These are phyloP conservation scores for Acarospora socialis DNA, from an alignment of 2,329 filamentous ascomycete genomes.

Conservation along the genomic window DNA sequence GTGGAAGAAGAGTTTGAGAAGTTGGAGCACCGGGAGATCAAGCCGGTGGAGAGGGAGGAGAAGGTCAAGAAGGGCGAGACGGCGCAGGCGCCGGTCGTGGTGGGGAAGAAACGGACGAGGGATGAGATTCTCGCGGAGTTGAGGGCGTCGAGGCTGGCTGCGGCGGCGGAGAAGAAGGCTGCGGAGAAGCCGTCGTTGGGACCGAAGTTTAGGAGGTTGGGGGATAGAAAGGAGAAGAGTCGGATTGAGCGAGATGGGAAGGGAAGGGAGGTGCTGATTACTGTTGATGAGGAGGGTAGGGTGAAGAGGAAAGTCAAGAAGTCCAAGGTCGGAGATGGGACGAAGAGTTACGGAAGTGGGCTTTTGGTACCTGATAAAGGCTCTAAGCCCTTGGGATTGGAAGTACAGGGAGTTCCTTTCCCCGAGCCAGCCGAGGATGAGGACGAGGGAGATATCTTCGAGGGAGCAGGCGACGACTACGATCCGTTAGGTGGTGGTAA, in stretches of 20 bases:
- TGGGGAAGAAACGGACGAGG: constrained; percentile 37
- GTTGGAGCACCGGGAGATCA: constrained; percentile 18
- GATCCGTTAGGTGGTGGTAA: constrained; percentile 42
- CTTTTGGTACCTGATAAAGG: constrained; percentile 31
- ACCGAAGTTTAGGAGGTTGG: constrained; percentile 40
- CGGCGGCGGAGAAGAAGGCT: constrained; percentile 22
- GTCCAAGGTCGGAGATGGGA: constrained; percentile 28
- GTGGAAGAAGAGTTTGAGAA: constrained; percentile 48
- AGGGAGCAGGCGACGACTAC: constrained; percentile 44
- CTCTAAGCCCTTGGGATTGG: constrained; percentile 35
- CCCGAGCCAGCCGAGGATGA: constrained; percentile 21
- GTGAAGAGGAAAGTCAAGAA: constrained; percentile 46
- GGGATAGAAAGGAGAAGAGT: constrained; percentile 32
- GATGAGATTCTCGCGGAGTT: constrained; percentile 46
- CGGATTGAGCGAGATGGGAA: constrained; percentile 41
- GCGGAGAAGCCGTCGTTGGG: constrained; percentile 37
- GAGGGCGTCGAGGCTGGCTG: constrained; percentile 35
- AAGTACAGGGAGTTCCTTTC: constrained; percentile 24
- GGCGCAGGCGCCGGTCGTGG: constrained; percentile 22
- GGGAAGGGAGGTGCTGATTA: constrained; percentile 43
- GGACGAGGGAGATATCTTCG: constrained; percentile 48
- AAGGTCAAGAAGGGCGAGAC: constrained; percentile 40
- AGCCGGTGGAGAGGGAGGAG: constrained; percentile 19
- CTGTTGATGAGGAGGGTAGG: constrained; percentile 44
- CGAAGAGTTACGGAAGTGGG: constrained; percentile 15